A percentile compares a stretch with the other conserved stretches of the same genome.
Conservation (phyloP, 208 protist species). For the Wallacemonas sp. region DNA sequence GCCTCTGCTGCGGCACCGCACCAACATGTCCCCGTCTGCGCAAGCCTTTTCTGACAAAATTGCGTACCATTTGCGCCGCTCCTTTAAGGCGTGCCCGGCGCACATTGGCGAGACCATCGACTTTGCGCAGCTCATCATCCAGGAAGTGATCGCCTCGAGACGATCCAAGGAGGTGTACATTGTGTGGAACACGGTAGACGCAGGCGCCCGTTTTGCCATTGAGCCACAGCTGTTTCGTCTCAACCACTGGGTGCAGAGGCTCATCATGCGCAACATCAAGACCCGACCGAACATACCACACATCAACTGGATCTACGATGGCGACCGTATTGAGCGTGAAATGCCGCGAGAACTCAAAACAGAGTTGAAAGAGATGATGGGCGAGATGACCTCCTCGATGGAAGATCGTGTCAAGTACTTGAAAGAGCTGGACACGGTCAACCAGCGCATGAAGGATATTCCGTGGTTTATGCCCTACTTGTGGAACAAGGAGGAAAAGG, state of each 20-base stretch:
- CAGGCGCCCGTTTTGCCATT: slow-evolving; percentile 75
- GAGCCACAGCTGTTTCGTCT: slow-evolving; percentile 85
- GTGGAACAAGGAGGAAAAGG: slow-evolving; percentile 91
- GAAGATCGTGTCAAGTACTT: slow-evolving; percentile 88
- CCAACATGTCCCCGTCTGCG: slow-evolving; percentile 88
- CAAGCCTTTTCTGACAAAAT: slow-evolving; percentile 80
- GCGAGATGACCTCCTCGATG: slow-evolving; percentile 67
- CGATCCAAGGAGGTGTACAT: slow-evolving; percentile 90
- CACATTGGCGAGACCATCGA: slow-evolving; percentile 89
- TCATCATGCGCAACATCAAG: slow-evolving; percentile 77
- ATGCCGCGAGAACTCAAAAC: slow-evolving; percentile 64
- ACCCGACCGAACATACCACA: slow-evolving; percentile 83
- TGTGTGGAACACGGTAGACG: slow-evolving; percentile 91
- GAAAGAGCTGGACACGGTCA: slow-evolving; percentile 89
- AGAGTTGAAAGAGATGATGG: slow-evolving; percentile 70
- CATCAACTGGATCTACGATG: slow-evolving; percentile 89
- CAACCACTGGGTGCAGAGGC: slow-evolving; percentile 85
- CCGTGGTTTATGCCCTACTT: slow-evolving; percentile 94
- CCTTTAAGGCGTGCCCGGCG: slow-evolving; percentile 74
- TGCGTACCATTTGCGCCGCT: slow-evolving; percentile 84
- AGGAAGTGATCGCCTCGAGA: slow-evolving; percentile 82
- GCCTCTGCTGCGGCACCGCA: slow-evolving; percentile 60
- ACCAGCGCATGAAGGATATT: slow-evolving; percentile 88
- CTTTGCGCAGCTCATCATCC: slow-evolving; percentile 90
- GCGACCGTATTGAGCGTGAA: slow-evolving; percentile 72